Evolutionary conservation across 163 green algal species (phyloP), one percentile per base, ranked within the genome.

Genomic region (Scenedesmus sp.): DNA sequence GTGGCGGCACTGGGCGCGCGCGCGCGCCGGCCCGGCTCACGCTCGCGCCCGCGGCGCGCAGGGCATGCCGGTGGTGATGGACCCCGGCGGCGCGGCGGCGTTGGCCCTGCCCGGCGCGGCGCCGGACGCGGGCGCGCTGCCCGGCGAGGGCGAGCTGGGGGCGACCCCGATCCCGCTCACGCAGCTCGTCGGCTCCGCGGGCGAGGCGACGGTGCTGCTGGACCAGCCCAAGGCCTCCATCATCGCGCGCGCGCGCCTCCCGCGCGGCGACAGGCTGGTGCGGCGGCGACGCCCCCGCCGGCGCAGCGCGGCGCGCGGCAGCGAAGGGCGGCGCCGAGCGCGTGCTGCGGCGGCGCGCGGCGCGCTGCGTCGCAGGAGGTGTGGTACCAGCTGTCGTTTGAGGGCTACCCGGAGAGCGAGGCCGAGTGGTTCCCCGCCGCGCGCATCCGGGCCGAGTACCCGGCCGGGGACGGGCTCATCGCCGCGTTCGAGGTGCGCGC

Each of bases 371-470:
- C 60, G 42, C 74, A 81, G 74, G 74, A 81, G 42, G 48, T 75
- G 4, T 81, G 74, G 74, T 81, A 81, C 60, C 74, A 81, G 62
- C 36, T 81, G 11, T 50, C 47, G 0, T 81, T 81, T 75, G 74
- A 81, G 56, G 74, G 63, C 20, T 81, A 69, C 53, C 63, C 74
- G 13, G 48, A 58, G 15, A 75, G 63, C 67, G 74, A 81, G 47
- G 74, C 74, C 9, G 74, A 81, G 60, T 81, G 74, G 74, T 81
- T 75, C 29, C 74, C 63, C 20, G 62, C 74, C 13, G 18, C 33
- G 22, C 54, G 63, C n/a, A 81, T 81, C 18, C 63, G 44, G 29
- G 31, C 47, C 26, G 74, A 81, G 10, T 65, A 81, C 60, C 62
- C 74, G 2, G 36, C 56, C n/a, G 74, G 74, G 13, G 58, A 45